phyloP scores from a whole-genome alignment of 1,284 basidiomycete species.

The Farysia itapuensis region DNA sequence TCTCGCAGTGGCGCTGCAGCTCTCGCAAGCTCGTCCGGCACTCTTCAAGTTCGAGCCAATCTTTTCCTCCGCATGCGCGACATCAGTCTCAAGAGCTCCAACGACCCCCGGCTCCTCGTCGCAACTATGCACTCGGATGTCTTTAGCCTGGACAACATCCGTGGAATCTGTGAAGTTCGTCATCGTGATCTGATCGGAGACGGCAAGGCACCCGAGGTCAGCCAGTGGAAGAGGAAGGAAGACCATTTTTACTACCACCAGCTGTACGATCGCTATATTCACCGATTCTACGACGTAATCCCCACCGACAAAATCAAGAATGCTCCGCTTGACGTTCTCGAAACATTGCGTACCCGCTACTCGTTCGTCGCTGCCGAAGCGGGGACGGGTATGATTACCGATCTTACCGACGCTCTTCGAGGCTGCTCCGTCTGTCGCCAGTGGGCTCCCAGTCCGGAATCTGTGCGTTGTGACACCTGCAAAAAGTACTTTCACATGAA shows the following conservation, averaged over 20 bases:
- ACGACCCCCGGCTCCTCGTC: constrained; percentile 83
- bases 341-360: constrained; percentile 73
- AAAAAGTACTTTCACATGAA: constrained; percentile 92
- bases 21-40: constrained; percentile 64
- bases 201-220: constrained; percentile 68
- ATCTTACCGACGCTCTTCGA: constrained; percentile 82
- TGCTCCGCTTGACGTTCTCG: constrained; percentile 60
- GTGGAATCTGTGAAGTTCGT: constrained; percentile 85
- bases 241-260: constrained; percentile 94
- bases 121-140: constrained; percentile 94
- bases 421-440: constrained; percentile 80
- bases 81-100: constrained; percentile 78
- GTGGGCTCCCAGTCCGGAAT: constrained; percentile 74
- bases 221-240: constrained; percentile 91
- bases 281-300: constrained; percentile 95
- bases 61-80: constrained; percentile 91
- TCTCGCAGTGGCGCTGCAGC: constrained; percentile 68
- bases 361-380: constrained; percentile 94
- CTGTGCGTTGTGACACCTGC: constrained; percentile 90
- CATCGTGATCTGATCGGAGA: constrained; percentile 84
- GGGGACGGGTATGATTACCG: constrained; percentile 83
- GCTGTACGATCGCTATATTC: constrained; percentile 94
- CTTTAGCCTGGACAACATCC: constrained; percentile 85
- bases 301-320: constrained; percentile 83
- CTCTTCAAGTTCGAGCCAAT: constrained; percentile 72